Evolutionary conservation across 148 eudicot genomes (phyloP).

Genomic region (Limonium bicolor): DNA sequence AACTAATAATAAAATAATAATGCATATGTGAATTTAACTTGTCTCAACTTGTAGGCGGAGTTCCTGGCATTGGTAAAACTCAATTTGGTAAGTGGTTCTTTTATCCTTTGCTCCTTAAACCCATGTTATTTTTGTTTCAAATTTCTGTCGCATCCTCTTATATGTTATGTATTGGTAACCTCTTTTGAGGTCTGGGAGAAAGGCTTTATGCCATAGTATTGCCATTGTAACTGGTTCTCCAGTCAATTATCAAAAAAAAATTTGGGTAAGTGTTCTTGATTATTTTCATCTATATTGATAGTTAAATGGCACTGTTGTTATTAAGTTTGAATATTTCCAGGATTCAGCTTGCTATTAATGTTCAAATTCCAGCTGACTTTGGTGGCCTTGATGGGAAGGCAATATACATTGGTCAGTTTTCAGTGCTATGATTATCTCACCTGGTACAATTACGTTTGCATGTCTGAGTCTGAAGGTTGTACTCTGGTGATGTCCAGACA

Average conservation of each 20-base stretch:
- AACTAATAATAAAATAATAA: background rate
- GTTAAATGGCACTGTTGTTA: no score
- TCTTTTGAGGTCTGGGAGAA: no score
- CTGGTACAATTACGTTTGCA: background rate
- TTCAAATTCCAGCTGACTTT: conserved; percentile 67
- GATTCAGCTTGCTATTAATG: conserved; percentile 93
- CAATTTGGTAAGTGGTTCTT: conserved; percentile 56
- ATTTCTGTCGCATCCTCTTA: no score
- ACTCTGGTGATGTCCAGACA: conserved; percentile 37
- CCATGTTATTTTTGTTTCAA: conserved; percentile 2
- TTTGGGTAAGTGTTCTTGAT: no score
- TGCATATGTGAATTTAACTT: background rate
- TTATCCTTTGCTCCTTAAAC: background rate
- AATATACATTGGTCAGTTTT: conserved; percentile 60
- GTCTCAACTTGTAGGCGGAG: conserved; percentile 48
- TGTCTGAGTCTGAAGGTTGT: conserved; percentile 12
- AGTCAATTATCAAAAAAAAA: no score
- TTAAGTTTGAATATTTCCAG: conserved; percentile 26
- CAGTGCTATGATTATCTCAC: conserved; percentile 1
- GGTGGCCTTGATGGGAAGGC: conserved; percentile 93
- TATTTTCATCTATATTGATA: no score
- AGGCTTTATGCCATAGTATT: no score
- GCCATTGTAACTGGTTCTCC: no score
- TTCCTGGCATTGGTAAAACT: conserved; percentile 96
- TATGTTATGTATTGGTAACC: no score